Evolutionary conservation across 805 yeast species (phyloP).

Genomic region (Suhomyces vadensis): DNA sequence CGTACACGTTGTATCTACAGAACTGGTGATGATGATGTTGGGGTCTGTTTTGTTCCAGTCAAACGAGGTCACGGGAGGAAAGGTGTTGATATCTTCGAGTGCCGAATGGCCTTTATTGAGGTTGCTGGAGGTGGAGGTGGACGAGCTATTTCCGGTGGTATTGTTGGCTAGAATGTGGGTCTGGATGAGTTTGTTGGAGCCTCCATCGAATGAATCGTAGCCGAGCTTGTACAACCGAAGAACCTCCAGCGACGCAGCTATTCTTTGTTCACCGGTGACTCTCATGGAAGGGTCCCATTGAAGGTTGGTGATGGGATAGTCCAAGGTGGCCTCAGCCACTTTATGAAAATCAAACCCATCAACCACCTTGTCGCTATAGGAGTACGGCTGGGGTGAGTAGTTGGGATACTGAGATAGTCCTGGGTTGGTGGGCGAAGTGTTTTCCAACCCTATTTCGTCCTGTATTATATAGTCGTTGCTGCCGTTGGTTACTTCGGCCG

Average conservation of each 20-base stretch:
- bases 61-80: conserved; percentile 90
- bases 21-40: conserved; percentile 72
- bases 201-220: conserved; percentile 43
- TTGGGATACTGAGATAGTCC: neutral
- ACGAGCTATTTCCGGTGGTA: conserved; percentile 23
- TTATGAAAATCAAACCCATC: conserved; percentile 45
- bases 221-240: conserved; percentile 62
- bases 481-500: conserved; percentile 18
- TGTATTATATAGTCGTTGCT: conserved; percentile 16
- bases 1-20: conserved; percentile 96
- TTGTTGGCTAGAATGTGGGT: conserved; percentile 44
- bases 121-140: conserved; percentile 11
- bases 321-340: conserved; percentile 53
- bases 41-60: conserved; percentile 86
- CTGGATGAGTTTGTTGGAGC: conserved; percentile 38
- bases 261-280: conserved; percentile 34
- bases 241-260: conserved; percentile 74
- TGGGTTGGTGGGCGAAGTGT: conserved; percentile 10
- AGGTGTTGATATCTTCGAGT: conserved; percentile 47
- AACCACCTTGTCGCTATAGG: conserved; percentile 7
- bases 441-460: conserved; percentile 12
- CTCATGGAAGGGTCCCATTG: conserved; percentile 68
- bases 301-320: conserved; percentile 69
- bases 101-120: conserved; percentile 20
- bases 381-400: conserved; percentile 1